Base-by-base conservation (phyloP, 768 basidiomycete genomes). In the Podaxis rugospora region DNA sequence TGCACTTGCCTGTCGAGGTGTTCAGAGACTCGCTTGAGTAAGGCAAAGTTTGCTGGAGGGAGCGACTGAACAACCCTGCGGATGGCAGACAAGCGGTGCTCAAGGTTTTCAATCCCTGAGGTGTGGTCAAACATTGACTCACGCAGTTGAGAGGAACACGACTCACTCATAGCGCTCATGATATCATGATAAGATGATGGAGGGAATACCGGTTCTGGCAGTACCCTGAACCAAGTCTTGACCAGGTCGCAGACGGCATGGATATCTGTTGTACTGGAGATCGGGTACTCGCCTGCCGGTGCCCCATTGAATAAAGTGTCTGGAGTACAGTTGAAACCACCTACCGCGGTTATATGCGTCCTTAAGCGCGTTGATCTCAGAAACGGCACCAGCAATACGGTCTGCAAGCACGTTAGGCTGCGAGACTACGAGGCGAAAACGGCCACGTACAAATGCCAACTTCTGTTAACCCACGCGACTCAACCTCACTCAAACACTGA, bases 231-330 rank as follows among this genome's bases (percentile, higher is more conserved):
- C 90, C 90, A 94, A 0, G 88, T 83, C 75, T 93, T 93, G 69
- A 95, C 81, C 62, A 90, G 74, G 68, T 93, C 93, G 62, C 92
- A 86, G 39, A 94, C 83, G 36, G 90, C 89, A 71, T 93, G 88
- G 46, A 94, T 88, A 66, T 95, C 93, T 1, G 85, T 85, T 25
- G 71, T 76, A 37, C 77, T 70, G 37, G 80, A 74, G 66, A 88
- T 80, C 1, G 88, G 88, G 66, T 76, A 80, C 67, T 87, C 83
- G 59, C 88, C 59, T 61, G 10, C 6, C 9, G n/a, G 14, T 18
- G 6, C 42, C 16, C 18, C 42, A 18, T 18, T n/a, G 18, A 18
- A n/a, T 44, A 44, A 18, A 32, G 2, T 16, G 0, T 44, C 42
- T 6, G 4, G 18, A 6, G 18, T 44, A 44, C 13, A 44, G 16